Evolutionary conservation across 2,329 filamentous ascomycete genomes (phyloP), one percentile per base, ranked within the genome.

Genomic region (Lasiodiplodia theobromae): DNA sequence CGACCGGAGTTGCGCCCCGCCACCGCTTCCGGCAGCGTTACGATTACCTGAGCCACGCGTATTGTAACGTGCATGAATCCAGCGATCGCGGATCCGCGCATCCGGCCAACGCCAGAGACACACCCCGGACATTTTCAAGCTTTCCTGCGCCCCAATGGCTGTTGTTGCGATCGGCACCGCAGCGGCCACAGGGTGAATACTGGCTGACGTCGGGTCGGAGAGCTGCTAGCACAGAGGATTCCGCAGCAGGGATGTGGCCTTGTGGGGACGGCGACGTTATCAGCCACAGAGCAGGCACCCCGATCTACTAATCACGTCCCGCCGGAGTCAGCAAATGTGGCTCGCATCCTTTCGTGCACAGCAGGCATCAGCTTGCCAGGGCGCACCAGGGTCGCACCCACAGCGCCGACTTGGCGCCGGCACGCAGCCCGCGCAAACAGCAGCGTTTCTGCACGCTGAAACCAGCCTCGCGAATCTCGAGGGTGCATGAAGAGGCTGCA

Each of bases 291-390:
- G 21, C 49, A 58, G 34, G 54, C n/a, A 28, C 38, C 38, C 10
- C 56, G 37, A 60, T 44, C 56, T 47, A 47, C 37, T 60, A 40
- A 60, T 57, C 34, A 57, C 34, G 18, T 38, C 31, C 18, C 31
- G 54, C 34, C 37, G 2, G 56, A n/a, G 56, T 60, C 56, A 47
- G 56, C 56, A 57, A 60, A 23, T 60, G 56, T 60, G 56, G 56
- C 56, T 60, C 18, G 4, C 37, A 11, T 18, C 37, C 37, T 60
- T n/a, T n/a, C n/a, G 7, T 21, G 8, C 44, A 11, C 44, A 14
- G 18, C 44, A 47, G n/a, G 47, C 37, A 31, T 31, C 40, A 34
- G 38, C 58, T 23, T 44, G 28, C 44, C 40, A 21, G 57, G 57
- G 37, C 38, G 21, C 38, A 47, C 38, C 23, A 47, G 57, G 40